These are phyloP conservation scores for Ormosia semicastrata DNA, from an alignment of 306 rosid genomes.

Conservation along the genomic window DNA sequence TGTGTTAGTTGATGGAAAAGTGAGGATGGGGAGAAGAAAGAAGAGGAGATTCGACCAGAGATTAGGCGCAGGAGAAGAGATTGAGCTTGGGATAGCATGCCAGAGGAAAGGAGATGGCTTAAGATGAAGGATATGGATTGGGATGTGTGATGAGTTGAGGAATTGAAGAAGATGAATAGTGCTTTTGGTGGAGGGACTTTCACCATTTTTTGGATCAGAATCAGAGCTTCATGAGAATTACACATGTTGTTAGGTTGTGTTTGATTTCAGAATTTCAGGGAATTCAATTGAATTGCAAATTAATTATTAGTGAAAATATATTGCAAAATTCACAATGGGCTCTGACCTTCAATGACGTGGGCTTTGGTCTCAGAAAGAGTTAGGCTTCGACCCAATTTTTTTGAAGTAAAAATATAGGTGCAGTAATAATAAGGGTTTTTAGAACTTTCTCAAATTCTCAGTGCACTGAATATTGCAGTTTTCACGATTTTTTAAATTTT, in stretches of 20 bases:
- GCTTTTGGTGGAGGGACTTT: slow-evolving; percentile 59
- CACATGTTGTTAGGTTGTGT: slow-evolving; percentile 21
- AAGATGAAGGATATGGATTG: slow-evolving; percentile 53
- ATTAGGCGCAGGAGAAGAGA: slow-evolving; percentile 51
- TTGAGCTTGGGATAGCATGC: slow-evolving; percentile 44
- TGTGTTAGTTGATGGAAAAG: slow-evolving; percentile 47
- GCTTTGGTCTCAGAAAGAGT: no score
- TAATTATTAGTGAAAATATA: no score
- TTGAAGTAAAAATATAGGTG: no score
- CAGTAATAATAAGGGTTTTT: no score
- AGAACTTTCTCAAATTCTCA: no score
- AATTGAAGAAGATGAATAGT: slow-evolving; percentile 41
- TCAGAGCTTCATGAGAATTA: slow-evolving; percentile 33
- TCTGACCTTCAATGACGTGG: no score
- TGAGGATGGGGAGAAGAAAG: slow-evolving; percentile 43
- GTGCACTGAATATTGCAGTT: no score
- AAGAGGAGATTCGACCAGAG: slow-evolving; percentile 47
- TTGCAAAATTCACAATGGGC: no score
- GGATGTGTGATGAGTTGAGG: slow-evolving; percentile 35
- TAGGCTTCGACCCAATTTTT: no score
- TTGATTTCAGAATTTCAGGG: no score
- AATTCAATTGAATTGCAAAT: no score
- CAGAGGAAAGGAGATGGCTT: slow-evolving; percentile 46
- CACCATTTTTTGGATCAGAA: slow-evolving; percentile 65
- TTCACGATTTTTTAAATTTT: no score